Evolutionary conservation across 208 protist species (phyloP).

Genomic region (Leishmania turanica): DNA sequence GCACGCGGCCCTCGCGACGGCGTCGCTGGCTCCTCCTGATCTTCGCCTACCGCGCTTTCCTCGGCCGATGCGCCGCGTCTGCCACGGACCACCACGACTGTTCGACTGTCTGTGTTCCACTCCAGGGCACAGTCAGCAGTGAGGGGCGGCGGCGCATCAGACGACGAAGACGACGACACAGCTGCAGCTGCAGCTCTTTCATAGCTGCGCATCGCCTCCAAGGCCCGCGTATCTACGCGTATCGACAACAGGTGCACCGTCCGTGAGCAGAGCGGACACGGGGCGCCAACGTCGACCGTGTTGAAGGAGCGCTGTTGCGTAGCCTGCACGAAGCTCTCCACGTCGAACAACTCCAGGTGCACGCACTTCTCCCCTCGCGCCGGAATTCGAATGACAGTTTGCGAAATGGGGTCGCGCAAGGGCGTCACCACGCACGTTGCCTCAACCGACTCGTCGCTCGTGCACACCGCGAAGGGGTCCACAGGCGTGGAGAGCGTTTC

Average conservation of each 20-base stretch:
- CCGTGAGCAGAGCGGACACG: conserved; percentile 59
- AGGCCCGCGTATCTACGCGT: conserved; percentile 47
- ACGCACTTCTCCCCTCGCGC: conserved; percentile 55
- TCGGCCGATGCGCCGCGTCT: conserved; percentile 4
- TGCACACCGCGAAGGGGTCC: conserved; percentile 23
- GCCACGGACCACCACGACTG: conserved; percentile 25
- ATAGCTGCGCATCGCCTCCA: conserved; percentile 38
- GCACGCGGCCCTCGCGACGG: not conserved
- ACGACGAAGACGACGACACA: not conserved
- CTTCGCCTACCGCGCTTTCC: conserved; percentile 15
- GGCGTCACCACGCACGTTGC: conserved; percentile 42
- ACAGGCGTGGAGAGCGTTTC: conserved; percentile 18
- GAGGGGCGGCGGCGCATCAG: not conserved
- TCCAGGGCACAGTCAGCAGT: conserved; percentile 33
- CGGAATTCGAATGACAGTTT: conserved; percentile 49
- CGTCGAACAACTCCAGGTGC: conserved; percentile 82
- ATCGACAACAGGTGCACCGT: conserved; percentile 37
- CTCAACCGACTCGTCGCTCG: conserved; percentile 29
- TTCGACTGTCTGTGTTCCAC: conserved; percentile 36
- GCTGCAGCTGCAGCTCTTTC: not conserved
- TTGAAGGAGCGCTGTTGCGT: conserved; percentile 35
- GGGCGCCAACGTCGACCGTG: conserved; percentile 29
- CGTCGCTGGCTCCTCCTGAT: conserved; percentile 12
- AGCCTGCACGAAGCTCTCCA: conserved; percentile 62
- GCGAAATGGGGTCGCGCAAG: conserved; percentile 72